Evolutionary conservation across 306 rosid genomes (phyloP), one percentile per base, ranked within the genome.

Genomic region (Cicer pinnatifidum): DNA sequence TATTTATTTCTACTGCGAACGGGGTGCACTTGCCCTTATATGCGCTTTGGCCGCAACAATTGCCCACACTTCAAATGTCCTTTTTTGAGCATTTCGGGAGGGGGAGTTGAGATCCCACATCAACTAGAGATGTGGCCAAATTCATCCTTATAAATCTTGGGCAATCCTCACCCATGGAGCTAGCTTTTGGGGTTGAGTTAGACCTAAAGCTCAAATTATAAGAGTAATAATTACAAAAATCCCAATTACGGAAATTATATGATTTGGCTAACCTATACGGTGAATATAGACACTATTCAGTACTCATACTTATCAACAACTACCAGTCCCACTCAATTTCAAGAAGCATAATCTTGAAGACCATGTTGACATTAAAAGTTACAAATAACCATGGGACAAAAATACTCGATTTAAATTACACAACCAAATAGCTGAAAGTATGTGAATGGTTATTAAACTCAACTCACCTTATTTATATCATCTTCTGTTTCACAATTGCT

Each of bases 401-500:
- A 71, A 71, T 11, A 66, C 46, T 43, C n/a, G 40, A 66, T 44
- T 59, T 69, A 40, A 62, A 68, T 38, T 44, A 57, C 15, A 13
- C 41, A 50, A 54, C n/a, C 54, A 72, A 63, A 68, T 13, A 8
- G 37, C n/a, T 4, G n/a, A 54, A 54, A 54, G 37, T 54, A 33
- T 19, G 61, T 54, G 13, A 8, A 19, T 4, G 35, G 17, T n/a
- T 35, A 12, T 52, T 15, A 69, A 72, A 69, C 75, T 54, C 53
- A 44, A 72, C 56, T 53, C 86, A 90, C 97, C 92, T 69, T 86
- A 71, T 74, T 54, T 68, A 91, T 84, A 79, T 87, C 90, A 46
- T 89, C 89, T 80, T 87, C 91, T 5, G 83, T 72, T n/a, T 83
- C 75, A 80, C 88, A 87, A 68, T 89, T 85, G 78, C 53, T 13